Evolutionary conservation across 306 rosid genomes (phyloP), one percentile per base, ranked within the genome.

Genomic region (Rosa rugosa): DNA sequence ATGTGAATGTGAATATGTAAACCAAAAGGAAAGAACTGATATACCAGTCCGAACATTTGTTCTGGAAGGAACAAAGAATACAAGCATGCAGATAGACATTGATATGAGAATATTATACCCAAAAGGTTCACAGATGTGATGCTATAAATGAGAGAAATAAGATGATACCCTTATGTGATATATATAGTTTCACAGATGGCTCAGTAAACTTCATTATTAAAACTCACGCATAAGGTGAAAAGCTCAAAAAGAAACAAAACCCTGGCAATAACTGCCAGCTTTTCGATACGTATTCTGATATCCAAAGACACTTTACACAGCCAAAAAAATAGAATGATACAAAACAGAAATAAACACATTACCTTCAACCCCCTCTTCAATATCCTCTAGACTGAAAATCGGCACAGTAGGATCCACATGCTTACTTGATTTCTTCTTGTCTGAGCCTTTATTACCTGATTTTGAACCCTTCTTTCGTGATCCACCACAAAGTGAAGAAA

Each of bases 351-450:
- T 23, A 6, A n/a, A 13, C 44, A 41, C 57, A 6, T 65, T 87
- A 92, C 99, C 99, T 87, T 93, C 98, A 69, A 95, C 91, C n/a
- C 97, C 98, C 80, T 93, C 99, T 80, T 95, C 98, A 46, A 93
- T 93, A 78, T 95, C 98, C 77, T 93, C 99, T 2, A 95, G 90
- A 85, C 81, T 92, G 89, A 85, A 95, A 76, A 90, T 85, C 0
- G 99, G 98, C 53, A 93, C 92, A 6, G 96, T 92, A 18, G 99
- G 88, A 64, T 95, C 98, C 23, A 81, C 90, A 62, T 90, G 76
- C 89, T 86, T 91, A 76, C 88, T 83, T 68, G 95, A 90, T 85
- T 87, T 93, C 87, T 90, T 91, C 90, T 91, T 93, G 69, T 89
- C 93, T 22, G 94, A 91, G 69, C 94, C 94, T 34, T 87, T 90